Conservation (phyloP, 495 filamentous ascomycete genomes). For the Parachaetomium inaequale region DNA sequence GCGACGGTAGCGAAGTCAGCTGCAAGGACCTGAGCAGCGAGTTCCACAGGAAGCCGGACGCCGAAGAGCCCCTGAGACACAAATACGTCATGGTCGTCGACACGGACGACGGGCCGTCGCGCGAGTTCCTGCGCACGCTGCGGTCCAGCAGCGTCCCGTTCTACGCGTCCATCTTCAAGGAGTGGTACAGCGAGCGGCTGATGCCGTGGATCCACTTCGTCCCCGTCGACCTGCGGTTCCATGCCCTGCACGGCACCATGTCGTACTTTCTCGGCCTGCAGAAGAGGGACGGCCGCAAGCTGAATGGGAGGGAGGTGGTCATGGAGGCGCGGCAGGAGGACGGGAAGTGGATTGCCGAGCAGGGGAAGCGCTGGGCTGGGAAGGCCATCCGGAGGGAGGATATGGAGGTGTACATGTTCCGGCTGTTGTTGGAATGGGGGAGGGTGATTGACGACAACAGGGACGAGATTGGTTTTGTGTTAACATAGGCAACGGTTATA, state of each 20-base stretch:
- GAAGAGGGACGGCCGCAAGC: slow-evolving; percentile 30
- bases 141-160: slow-evolving; percentile 63
- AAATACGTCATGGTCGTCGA: slow-evolving; percentile 65
- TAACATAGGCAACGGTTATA: slow-evolving; percentile 2
- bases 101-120: slow-evolving; percentile 65
- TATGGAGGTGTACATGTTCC: slow-evolving; percentile 79
- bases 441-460: slow-evolving; percentile 60
- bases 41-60: not conserved
- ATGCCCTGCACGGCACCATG: slow-evolving; percentile 61
- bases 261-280: slow-evolving; percentile 56
- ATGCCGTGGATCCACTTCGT: slow-evolving; percentile 76
- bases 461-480: slow-evolving; percentile 54
- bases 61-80: slow-evolving; percentile 41
- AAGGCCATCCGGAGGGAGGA: slow-evolving; percentile 70
- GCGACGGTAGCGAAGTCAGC: slow-evolving; percentile 28
- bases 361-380: slow-evolving; percentile 62
- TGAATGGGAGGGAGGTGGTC: slow-evolving; percentile 47
- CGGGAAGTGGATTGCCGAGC: slow-evolving; percentile 58
- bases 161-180: slow-evolving; percentile 60
- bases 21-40: not conserved
- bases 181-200: slow-evolving; percentile 72
- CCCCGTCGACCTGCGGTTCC: slow-evolving; percentile 65
- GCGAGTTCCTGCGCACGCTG: slow-evolving; percentile 60
- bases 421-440: slow-evolving; percentile 73
- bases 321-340: slow-evolving; percentile 36